Conservation (phyloP, 2,329 filamentous ascomycete species). For the Aspergillus uvarum region DNA sequence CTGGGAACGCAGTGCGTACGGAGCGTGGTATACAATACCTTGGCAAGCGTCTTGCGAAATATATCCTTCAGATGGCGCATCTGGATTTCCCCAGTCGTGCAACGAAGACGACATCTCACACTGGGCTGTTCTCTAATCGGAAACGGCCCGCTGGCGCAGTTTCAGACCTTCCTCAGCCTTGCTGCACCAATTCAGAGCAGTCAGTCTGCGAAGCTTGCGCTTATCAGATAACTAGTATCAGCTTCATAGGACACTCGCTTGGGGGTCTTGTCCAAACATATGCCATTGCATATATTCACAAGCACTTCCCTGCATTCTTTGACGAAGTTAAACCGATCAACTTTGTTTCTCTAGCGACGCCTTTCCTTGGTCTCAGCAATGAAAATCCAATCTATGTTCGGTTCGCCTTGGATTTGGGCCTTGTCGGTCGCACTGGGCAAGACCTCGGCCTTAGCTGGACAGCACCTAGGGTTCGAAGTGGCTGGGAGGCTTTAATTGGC, state of each 20-base stretch:
- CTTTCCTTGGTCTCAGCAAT: conserved; percentile 88
- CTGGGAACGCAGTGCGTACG: conserved; percentile 84
- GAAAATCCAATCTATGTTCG: conserved; percentile 97
- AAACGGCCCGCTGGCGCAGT: conserved; percentile 25
- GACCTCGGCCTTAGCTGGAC: conserved; percentile 94
- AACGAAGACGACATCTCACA: conserved; percentile 49
- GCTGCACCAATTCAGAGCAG: conserved; percentile 41
- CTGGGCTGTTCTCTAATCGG: conserved; percentile 48
- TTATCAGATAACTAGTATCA: conserved; percentile 90
- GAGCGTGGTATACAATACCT: conserved; percentile 96
- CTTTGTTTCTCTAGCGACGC: conserved; percentile 83
- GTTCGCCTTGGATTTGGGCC: conserved; percentile 91
- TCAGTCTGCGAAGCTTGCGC: conserved; percentile 51
- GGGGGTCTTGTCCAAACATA: conserved; percentile 91
- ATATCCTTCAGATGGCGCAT: conserved; percentile 84
- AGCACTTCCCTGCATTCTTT: conserved; percentile 91
- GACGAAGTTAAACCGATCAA: conserved; percentile 82
- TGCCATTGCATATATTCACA: conserved; percentile 93
- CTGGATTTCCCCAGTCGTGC: conserved; percentile 70
- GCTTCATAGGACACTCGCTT: conserved; percentile 88
- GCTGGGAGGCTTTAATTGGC: conserved; percentile 84
- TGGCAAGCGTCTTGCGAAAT: conserved; percentile 89
- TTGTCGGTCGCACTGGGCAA: conserved; percentile 93
- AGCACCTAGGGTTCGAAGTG: conserved; percentile 78
- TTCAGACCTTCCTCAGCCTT: conserved; percentile 29